Conservation (phyloP, 371 early-diverging fungal genomes). For the Syncephalastrum monosporum region DNA sequence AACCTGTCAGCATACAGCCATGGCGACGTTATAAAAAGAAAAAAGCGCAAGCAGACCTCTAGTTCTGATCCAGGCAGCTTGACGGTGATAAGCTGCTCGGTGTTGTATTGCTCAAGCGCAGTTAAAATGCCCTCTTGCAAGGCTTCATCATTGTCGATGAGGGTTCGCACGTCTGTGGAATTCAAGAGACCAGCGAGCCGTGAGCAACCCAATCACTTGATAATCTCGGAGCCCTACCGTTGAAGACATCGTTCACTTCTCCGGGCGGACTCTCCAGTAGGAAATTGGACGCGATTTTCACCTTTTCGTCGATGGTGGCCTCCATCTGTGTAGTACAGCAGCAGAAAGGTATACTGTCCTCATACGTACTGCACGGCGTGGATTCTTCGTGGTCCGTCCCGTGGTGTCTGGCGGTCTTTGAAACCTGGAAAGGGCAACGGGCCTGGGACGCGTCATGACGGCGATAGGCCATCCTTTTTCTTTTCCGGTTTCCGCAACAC, state of each 20-base stretch:
- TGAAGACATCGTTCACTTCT: slow-evolving; percentile 94
- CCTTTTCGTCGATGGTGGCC: slow-evolving; percentile 55
- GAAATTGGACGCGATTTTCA: slow-evolving; percentile 81
- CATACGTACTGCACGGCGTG: no score
- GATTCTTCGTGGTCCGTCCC: no score
- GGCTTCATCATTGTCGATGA: slow-evolving; percentile 80
- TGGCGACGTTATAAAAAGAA: background rate
- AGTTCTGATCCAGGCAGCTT: slow-evolving; percentile 62
- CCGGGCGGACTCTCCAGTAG: slow-evolving; percentile 91
- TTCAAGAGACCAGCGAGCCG: background rate
- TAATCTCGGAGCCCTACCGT: slow-evolving; percentile 56
- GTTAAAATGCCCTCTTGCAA: slow-evolving; percentile 71
- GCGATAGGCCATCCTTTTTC: no score
- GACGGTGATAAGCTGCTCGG: slow-evolving; percentile 76
- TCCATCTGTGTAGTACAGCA: slow-evolving; percentile 7
- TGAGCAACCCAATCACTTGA: background rate
- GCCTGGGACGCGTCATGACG: no score
- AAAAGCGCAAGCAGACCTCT: slow-evolving; percentile 43
- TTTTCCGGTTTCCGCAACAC: no score
- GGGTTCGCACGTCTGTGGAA: slow-evolving; percentile 78
- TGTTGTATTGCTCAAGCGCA: slow-evolving; percentile 82
- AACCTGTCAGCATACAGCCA: background rate
- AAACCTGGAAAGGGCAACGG: no score
- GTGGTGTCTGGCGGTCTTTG: no score
- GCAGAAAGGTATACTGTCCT: no score